These are phyloP conservation scores for Lentinus tigrinus DNA, from an alignment of 768 basidiomycete genomes.

Conservation along the genomic window DNA sequence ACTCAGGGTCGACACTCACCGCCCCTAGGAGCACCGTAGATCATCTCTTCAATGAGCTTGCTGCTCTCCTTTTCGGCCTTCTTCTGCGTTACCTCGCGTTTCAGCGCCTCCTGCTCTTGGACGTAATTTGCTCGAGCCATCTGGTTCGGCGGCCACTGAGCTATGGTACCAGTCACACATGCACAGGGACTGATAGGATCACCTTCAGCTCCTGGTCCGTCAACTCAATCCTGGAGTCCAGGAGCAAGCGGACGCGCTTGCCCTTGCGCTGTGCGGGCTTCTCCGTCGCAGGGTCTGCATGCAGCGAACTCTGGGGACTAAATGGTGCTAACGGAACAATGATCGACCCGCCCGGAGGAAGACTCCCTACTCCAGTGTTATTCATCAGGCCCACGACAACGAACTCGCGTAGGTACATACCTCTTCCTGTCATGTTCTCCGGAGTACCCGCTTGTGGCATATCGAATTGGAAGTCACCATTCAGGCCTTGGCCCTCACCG, in stretches of 20 bases:
- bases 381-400: conserved; percentile 22
- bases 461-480: conserved; percentile 14
- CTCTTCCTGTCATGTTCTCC: not conserved
- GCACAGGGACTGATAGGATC: not conserved
- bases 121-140: conserved; percentile 66
- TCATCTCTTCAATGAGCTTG: conserved; percentile 55
- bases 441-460: conserved; percentile 26
- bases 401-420: conserved; percentile 16
- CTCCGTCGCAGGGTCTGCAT: not conserved
- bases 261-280: conserved; percentile 35
- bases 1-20: conserved; percentile 42
- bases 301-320: conserved; percentile 11
- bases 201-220: conserved; percentile 83
- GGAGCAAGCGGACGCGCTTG: conserved; percentile 51
- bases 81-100: conserved; percentile 51
- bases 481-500: not conserved
- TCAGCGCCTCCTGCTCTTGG: conserved; percentile 54
- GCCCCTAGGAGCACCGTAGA: conserved; percentile 65
- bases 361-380: not conserved
- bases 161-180: too few relatives aligned
- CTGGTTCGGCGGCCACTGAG: too few relatives aligned
- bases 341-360: conserved; percentile 17
- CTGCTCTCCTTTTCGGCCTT: conserved; percentile 54
- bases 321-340: conserved; percentile 24
- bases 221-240: conserved; percentile 76